Evolutionary conservation across 169 alveolate genomes (phyloP), one percentile per base, ranked within the genome.

Genomic region (Plasmodium relictum): DNA sequence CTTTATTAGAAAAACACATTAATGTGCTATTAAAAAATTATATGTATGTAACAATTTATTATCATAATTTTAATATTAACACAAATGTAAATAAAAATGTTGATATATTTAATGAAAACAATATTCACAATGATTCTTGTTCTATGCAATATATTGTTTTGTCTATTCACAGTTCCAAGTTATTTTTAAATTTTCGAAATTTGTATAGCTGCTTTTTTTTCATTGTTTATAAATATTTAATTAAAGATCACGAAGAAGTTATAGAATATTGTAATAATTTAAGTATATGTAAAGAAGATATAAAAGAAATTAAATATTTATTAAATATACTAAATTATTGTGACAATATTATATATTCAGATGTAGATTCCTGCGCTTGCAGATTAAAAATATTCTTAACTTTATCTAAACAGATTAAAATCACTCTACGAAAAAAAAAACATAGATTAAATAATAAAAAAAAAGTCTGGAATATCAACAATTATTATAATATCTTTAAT

Each of bases 331-430:
- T 86, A 61, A 86, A 86, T 52, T 86, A 70, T 62, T 86, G 92
- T 59, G 88, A 86, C 70, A 4, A 63, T 66, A 44, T 62, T 63
- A 69, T 86, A 14, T 86, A 70, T 65, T 63, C 87, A 24, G 92
- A 86, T 71, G 87, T 86, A 2, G 92, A 86, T 50, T 86, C 92
- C 1, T 86, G 92, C 61, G 92, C 92, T 44, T 86, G 92, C 37
- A 58, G 92, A 59, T 56, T 86, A 31, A 86, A 86, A 86, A 86
- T 86, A 12, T 86, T 86, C 39, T 18, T 86, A 10, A 86, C 86
- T 2, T 52, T 86, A 24, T 86, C 88, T 0, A 86, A 86, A 42
- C 92, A 86, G 20, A 71, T 71, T 22, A 86, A 86, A 86, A 61
- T 86, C 22, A 86, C 42, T 14, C 10, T 86, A 6, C 73, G 42